These are phyloP conservation scores for Phylloporus rhodoxanthus DNA, from an alignment of 768 basidiomycete genomes.

Conservation along the genomic window DNA sequence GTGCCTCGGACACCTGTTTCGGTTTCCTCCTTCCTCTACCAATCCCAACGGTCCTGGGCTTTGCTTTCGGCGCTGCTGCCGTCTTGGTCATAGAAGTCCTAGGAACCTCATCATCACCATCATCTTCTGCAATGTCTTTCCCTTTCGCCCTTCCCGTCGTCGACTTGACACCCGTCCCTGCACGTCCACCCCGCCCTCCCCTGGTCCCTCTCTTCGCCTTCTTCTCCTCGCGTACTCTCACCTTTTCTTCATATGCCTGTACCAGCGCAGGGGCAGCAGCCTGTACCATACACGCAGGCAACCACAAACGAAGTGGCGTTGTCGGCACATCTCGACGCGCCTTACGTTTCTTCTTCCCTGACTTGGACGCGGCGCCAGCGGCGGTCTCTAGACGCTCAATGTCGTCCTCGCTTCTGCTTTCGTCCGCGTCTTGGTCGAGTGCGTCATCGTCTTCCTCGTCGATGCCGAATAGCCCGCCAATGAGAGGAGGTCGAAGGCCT, in stretches of 20 bases:
- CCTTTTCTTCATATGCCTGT: conserved; percentile 55
- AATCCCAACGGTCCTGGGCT: conserved; percentile 1
- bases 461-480: conserved; percentile 34
- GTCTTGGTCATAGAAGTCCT: conserved; percentile 6
- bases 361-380: conserved; percentile 17
- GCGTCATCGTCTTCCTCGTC: conserved; percentile 40
- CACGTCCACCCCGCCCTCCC: conserved; percentile 5
- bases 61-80: conserved; percentile 4
- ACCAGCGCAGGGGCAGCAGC: conserved; percentile 63
- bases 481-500: conserved; percentile 47
- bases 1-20: conserved; percentile 21
- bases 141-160: conserved; percentile 1
- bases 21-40: conserved; percentile 14
- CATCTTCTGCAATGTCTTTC: background rate
- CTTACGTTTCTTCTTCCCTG: conserved; percentile 19
- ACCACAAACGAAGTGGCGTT: conserved; percentile 66
- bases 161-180: background rate
- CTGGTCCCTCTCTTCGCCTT: conserved; percentile 32
- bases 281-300: conserved; percentile 73
- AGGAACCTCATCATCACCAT: background rate
- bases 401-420: conserved; percentile 39
- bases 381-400: conserved; percentile 25
- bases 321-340: conserved; percentile 35
- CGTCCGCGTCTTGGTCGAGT: conserved; percentile 29
- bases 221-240: conserved; percentile 39